A percentile compares a stretch with the other conserved stretches of the same genome.
These are phyloP conservation scores for Malassezia arunalokei DNA, from an alignment of 1,284 basidiomycete genomes.

Conservation along the genomic window DNA sequence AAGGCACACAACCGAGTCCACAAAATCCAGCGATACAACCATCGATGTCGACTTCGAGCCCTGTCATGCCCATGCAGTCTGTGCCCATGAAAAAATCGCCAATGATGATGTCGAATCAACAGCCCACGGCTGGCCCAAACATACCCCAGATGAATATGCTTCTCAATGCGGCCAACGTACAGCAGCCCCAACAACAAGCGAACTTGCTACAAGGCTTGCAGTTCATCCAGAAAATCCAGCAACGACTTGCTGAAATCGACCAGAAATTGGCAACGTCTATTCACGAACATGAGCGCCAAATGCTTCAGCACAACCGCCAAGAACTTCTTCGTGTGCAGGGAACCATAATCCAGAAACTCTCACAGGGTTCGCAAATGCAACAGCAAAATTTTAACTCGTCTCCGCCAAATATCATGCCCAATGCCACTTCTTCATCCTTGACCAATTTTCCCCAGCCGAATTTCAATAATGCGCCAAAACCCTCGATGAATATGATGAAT, in stretches of 20 bases:
- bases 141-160: not conserved
- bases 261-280: slow-evolving; percentile 24
- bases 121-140: not conserved
- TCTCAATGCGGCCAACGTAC: not conserved
- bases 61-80: not conserved
- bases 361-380: slow-evolving; percentile 15
- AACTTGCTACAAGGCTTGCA: slow-evolving; percentile 20
- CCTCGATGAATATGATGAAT: not conserved
- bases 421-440: not conserved
- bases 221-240: slow-evolving; percentile 28
- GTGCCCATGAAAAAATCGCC: slow-evolving; percentile 12
- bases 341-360: slow-evolving; percentile 20
- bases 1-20: not conserved
- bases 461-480: not conserved
- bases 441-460: not conserved
- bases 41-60: not conserved
- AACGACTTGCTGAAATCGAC: slow-evolving; percentile 28
- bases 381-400: slow-evolving; percentile 3
- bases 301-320: slow-evolving; percentile 22
- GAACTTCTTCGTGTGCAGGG: slow-evolving; percentile 24
- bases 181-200: slow-evolving; percentile 3
- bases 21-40: not conserved
- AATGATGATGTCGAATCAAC: slow-evolving; percentile 13
- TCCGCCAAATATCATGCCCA: not conserved
- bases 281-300: slow-evolving; percentile 22